Base-by-base conservation (phyloP, 371 early-diverging fungal species). In the Mucor saturninus region DNA sequence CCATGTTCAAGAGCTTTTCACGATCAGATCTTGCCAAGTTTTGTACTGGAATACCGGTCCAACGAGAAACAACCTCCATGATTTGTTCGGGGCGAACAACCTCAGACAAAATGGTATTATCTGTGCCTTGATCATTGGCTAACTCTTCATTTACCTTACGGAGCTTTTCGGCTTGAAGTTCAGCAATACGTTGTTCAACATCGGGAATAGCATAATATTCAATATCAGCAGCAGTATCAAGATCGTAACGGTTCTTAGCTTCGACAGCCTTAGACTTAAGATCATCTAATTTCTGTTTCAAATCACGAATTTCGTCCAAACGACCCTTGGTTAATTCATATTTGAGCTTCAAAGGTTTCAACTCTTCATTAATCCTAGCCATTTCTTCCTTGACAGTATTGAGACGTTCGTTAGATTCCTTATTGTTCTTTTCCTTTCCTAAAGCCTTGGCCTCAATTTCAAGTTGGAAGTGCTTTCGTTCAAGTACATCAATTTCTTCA, bases 401-500 rank as follows among this genome's bases (percentile, higher is more conserved):
- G 14, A 96, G 81, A 10, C 98, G 91, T 48, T 88, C 87, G 54
- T 90, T 83, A n/a, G 90, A 89, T 15, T 83, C 83, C 15, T 87
- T 86, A 49, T 86, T 77, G 72, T 94, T 94, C 79, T 94, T 94
- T 69, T 98, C 98, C 79, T 96, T 96, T 52, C 83, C 81, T 40
- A 98, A 76, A 0, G 98, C 98, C 15, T 93, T 93, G 48, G 92
- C 93, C 76, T 98, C 98, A 61, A 98, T 93, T 71, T 98, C 97
- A 14, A 98, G 85, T 77, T 95, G 97, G 60, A 97, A 81, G 54
- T 83, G 84, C 30, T 89, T 89, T 49, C 98, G 91, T 68, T 98
- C 96, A 11, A 98, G 85, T 0, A 88, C 86, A 79, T 98, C 98
- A 51, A 98, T 98, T 57, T 86, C 86, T 79, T 98, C 98, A 5